Base-by-base conservation (phyloP, 331 rosid species). In the Pyrus hybrid region DNA sequence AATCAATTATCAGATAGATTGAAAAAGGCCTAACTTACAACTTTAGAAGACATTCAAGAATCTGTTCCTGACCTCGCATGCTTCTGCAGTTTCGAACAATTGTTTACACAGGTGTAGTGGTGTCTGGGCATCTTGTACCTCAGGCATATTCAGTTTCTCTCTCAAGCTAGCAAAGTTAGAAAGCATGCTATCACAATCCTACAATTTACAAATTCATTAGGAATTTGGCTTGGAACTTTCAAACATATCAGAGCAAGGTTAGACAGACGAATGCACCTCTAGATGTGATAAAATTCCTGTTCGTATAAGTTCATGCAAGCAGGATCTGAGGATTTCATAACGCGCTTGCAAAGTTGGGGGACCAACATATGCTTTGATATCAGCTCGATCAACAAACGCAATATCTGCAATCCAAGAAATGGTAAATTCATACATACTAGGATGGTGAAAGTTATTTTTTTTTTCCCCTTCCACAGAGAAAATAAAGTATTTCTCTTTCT, bases 351-450 rank as follows among this genome's bases (percentile, higher is more conserved):
- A 89, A 45, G 97, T 87, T 76, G 99, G 99, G 63, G 99, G 99
- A 78, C 99, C 99, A 22, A 95, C 96, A 70, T 94, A 94, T 73
- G 97, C 97, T 87, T 92, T 94, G 76, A 94, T 92, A 84, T 92
- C 97, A 41, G 99, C 97, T 80, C 97, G 92, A 82, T 94, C 99
- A 47, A 95, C 96, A 88, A 95, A 95, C 63, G 99, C 97, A 62
- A 94, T 79, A 83, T 94, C 97, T 94, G 90, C 87, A 77, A 81
- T 51, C 76, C 79, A 63, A 62, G n/a, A 71, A 77, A 43, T 72
- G 76, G 79, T 72, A 78, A 83, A 80, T 80, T 30, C 21, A 26
- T 23, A 8, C 22, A 74, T 33, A 43, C 26, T 51, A 5, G 22
- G 33, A 22, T 17, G 21, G 16, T 30, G 13, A 41, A 5, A 11